Percentiles rank a stretch among this genome's conserved stretches.
phyloP scores from a whole-genome alignment of 2,329 filamentous ascomycete genomes.

The Verticillium longisporum region DNA sequence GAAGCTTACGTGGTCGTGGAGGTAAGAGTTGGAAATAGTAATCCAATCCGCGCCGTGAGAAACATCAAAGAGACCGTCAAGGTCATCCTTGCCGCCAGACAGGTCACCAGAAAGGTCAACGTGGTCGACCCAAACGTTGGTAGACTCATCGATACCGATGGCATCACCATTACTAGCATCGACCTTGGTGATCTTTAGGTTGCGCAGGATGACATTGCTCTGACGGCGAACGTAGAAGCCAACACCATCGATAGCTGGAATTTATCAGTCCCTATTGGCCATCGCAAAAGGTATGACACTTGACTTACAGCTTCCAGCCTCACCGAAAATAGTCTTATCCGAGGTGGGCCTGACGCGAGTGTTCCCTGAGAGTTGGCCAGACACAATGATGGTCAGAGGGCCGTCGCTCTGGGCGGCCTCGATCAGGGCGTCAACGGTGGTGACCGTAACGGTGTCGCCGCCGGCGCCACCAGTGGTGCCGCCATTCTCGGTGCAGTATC shows the following conservation, averaged over 20 bases:
- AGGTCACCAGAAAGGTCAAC: constrained; percentile 29
- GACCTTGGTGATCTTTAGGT: constrained; percentile 40
- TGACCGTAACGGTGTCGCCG: constrained; percentile 21
- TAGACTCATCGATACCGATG: constrained; percentile 39
- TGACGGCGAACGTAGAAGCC: constrained; percentile 43
- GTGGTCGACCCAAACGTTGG: constrained; percentile 42
- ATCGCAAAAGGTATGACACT: too few relatives aligned
- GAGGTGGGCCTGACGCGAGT: constrained; percentile 19
- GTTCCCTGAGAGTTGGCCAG: constrained; percentile 18
- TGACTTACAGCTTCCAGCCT: constrained; percentile 13
- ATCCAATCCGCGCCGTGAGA: constrained; percentile 35
- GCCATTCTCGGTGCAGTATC: constrained; percentile 23
- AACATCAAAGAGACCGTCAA: constrained; percentile 36
- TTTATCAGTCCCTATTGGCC: rapidly evolving
- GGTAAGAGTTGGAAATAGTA: constrained; percentile 32
- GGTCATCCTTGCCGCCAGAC: constrained; percentile 31
- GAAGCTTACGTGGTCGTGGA: constrained; percentile 30
- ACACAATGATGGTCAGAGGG: constrained; percentile 21
- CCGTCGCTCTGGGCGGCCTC: constrained; percentile 17
- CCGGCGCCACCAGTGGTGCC: constrained; percentile 22
- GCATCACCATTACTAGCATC: constrained; percentile 48
- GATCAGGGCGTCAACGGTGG: constrained; percentile 16
- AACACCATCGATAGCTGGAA: constrained; percentile 28
- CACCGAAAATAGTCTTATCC: constrained; percentile 34
- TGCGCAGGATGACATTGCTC: constrained; percentile 50